Percentiles rank a stretch among this genome's conserved stretches.
Evolutionary conservation across 2,329 filamentous ascomycete genomes (phyloP).

Genomic region (Colletotrichum neosansevieriae): DNA sequence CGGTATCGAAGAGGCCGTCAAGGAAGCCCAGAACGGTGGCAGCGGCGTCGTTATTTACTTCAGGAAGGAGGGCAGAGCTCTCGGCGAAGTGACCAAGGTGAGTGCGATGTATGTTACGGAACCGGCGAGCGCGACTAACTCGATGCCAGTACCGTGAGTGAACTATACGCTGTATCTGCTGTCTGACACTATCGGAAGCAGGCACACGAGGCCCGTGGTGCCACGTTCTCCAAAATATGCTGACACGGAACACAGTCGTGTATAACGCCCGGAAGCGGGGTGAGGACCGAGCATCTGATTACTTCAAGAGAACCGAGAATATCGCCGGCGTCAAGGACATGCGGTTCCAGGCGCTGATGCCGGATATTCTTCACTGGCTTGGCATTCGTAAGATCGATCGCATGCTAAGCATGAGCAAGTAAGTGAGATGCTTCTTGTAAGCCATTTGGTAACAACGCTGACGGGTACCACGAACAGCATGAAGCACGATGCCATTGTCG

Average conservation of each 20-base stretch:
- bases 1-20: conserved; percentile 96
- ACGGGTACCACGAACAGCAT: conserved; percentile 65
- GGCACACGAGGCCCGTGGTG: background rate
- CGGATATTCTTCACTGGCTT: conserved; percentile 96
- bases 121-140: conserved; percentile 47
- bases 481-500: conserved; percentile 91
- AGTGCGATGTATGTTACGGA: conserved; percentile 49
- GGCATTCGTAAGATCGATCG: conserved; percentile 98
- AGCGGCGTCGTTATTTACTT: conserved; percentile 98
- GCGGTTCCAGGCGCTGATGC: conserved; percentile 98
- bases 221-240: background rate
- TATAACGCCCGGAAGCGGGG: conserved; percentile 87
- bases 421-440: conserved; percentile 50
- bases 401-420: conserved; percentile 99
- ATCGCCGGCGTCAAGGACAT: conserved; percentile 97
- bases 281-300: conserved; percentile 85
- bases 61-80: conserved; percentile 93
- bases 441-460: conserved; percentile 4
- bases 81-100: conserved; percentile 96
- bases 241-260: conserved; percentile 56
- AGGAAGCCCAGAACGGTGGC: conserved; percentile 93
- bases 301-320: conserved; percentile 98
- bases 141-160: conserved; percentile 59
- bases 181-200: background rate
- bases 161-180: background rate